Evolutionary conservation across 306 rosid genomes (phyloP).

Genomic region (Cicer arietinum): DNA sequence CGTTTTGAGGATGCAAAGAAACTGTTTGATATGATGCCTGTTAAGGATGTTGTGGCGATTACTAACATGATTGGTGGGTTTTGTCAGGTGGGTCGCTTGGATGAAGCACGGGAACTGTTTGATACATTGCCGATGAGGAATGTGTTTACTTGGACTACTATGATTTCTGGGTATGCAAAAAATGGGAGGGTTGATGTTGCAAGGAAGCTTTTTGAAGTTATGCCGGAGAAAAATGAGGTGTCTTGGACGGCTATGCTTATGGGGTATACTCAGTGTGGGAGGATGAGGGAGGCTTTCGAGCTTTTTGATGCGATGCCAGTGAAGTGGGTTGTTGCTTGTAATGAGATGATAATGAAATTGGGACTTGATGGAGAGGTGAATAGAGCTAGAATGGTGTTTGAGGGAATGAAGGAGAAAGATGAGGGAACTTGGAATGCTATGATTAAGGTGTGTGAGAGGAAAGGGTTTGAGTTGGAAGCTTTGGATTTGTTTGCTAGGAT

Average conservation of each 20-base stretch:
- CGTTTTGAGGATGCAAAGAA: slow-evolving; percentile 57
- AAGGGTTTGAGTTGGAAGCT: slow-evolving; percentile 59
- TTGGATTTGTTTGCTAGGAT: slow-evolving; percentile 55
- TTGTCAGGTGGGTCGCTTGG: slow-evolving; percentile 55
- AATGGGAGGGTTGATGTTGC: slow-evolving; percentile 60
- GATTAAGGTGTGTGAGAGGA: slow-evolving; percentile 61
- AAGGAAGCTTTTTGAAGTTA: slow-evolving; percentile 65
- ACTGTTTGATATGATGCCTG: slow-evolving; percentile 62
- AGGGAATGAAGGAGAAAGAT: slow-evolving; percentile 60
- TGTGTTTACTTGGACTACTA: slow-evolving; percentile 65
- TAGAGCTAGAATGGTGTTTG: slow-evolving; percentile 51
- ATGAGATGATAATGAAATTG: slow-evolving; percentile 58
- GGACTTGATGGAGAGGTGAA: slow-evolving; percentile 51
- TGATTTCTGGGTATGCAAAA: slow-evolving; percentile 63
- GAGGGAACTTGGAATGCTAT: slow-evolving; percentile 63
- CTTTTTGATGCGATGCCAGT: slow-evolving; percentile 59
- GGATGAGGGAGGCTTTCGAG: slow-evolving; percentile 62
- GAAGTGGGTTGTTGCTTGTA: slow-evolving; percentile 52
- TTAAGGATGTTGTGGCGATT: slow-evolving; percentile 55
- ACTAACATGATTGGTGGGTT: slow-evolving; percentile 65
- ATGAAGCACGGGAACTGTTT: slow-evolving; percentile 57
- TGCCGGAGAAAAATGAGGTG: slow-evolving; percentile 64
- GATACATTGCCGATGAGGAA: slow-evolving; percentile 56
- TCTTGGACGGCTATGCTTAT: slow-evolving; percentile 66
- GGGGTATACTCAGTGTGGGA: slow-evolving; percentile 58